A percentile compares a stretch with the other conserved stretches of the same genome.
Evolutionary conservation across 2,329 filamentous ascomycete species (phyloP).

Genomic region (Ceratocystis diversiconidia): DNA sequence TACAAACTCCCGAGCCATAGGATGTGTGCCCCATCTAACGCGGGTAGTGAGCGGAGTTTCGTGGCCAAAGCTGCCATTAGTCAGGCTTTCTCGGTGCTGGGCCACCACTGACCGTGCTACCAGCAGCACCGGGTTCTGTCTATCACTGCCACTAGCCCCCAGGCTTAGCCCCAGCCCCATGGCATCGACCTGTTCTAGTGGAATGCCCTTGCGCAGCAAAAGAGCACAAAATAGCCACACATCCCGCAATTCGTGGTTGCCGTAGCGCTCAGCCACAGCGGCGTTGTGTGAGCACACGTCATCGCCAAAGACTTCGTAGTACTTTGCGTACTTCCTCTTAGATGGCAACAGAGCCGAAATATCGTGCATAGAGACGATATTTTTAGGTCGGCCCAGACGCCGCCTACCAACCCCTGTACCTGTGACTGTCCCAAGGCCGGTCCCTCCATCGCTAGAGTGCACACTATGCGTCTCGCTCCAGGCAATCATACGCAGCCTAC

Average conservation of each 20-base stretch:
- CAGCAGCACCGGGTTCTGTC: conserved; percentile 37
- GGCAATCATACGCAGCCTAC: conserved; percentile 39
- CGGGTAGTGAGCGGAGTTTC: conserved; percentile 31
- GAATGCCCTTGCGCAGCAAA: conserved; percentile 62
- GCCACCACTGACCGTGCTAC: conserved; percentile 50
- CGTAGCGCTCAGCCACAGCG: conserved; percentile 55
- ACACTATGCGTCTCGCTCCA: conserved; percentile 43
- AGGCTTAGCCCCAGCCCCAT: background rate
- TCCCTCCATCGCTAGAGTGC: conserved; percentile 44
- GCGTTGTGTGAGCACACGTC: conserved; percentile 78
- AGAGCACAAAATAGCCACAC: conserved; percentile 74
- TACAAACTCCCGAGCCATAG: conserved; percentile 47
- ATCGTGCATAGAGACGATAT: conserved; percentile 60
- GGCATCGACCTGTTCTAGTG: conserved; percentile 47
- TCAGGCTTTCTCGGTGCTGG: conserved; percentile 20
- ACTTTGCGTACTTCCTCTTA: conserved; percentile 58
- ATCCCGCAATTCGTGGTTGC: conserved; percentile 54
- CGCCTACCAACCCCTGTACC: conserved; percentile 32
- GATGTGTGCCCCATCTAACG: conserved; percentile 55
- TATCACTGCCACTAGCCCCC: background rate
- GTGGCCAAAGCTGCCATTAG: background rate
- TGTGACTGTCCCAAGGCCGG: conserved; percentile 34
- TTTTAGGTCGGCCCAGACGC: conserved; percentile 24
- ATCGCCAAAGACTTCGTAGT: conserved; percentile 74
- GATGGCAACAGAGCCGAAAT: conserved; percentile 60